Evolutionary conservation across 305 asterid genomes (phyloP).

Genomic region (Striga hermonthica): DNA sequence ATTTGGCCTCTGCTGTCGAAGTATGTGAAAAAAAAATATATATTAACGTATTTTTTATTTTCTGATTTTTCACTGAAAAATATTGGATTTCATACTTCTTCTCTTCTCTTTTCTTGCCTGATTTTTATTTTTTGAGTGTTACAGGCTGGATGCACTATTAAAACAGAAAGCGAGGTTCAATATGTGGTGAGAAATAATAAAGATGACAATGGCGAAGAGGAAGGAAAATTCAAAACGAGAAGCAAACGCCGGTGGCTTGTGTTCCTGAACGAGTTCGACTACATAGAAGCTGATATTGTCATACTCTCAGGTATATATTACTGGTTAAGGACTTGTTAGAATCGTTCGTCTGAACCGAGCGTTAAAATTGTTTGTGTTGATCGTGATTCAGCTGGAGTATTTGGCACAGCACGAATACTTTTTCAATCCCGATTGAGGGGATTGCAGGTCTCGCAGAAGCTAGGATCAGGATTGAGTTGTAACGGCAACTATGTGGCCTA

Average conservation of each 20-base stretch:
- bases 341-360: not conserved
- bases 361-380: not conserved
- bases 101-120: no score
- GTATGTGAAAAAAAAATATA: no score
- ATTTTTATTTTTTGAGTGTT: not conserved
- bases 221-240: conserved; percentile 12
- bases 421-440: conserved; percentile 52
- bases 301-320: conserved; percentile 47
- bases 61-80: not conserved
- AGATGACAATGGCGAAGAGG: conserved; percentile 26
- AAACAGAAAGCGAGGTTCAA: conserved; percentile 50
- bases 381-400: conserved; percentile 47
- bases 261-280: conserved; percentile 43
- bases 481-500: conserved; percentile 53
- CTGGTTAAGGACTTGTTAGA: not conserved
- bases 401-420: conserved; percentile 53
- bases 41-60: no score
- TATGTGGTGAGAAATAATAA: conserved; percentile 37
- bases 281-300: conserved; percentile 41
- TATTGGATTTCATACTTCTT: no score
- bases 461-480: conserved; percentile 55
- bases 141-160: conserved; percentile 51
- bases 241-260: conserved; percentile 42
- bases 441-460: conserved; percentile 39
- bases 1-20: conserved; percentile 44